Evolutionary conservation across 73 alveolate species (phyloP), one percentile per base, ranked within the genome.

Genomic region (Tetrahymena elliotti): DNA sequence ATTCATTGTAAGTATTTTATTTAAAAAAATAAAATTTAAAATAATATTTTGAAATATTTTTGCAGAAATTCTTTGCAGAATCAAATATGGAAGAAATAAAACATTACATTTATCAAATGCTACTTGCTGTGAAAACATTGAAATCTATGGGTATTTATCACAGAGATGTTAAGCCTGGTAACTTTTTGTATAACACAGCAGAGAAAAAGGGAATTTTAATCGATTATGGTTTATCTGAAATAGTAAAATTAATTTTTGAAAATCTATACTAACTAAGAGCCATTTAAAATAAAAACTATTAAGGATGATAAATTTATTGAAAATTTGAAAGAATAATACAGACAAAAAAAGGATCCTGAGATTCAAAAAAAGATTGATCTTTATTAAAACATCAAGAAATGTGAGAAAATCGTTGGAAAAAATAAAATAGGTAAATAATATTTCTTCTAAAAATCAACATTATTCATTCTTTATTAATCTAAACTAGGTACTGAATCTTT

Each of bases 131-230:
- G 34, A 95, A 96, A 52, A 98, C 97, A 93, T 96, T 98, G 31
- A 96, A 97, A 84, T 96, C 97, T 35, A 95, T 92, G 53, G 99
- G 99, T 18, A 97, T 98, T 6, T 97, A 97, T 92, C 99, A 98
- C 93, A 96, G 99, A 68, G 99, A 98, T 95, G 98, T 98, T 92
- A 98, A 98, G 95, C 99, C 99, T 33, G 97, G 98, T 39, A 98
- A 98, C 54, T 98, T 98, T 96, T 97, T 98, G 47, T 98, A 97
- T 96, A 98, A 98, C 93, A 98, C 98, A 22, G 96, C 94, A 20
- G 95, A 98, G 39, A 96, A 97, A 53, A 98, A 97, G 93, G 99
- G 99, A 33, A 94, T 98, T 8, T 96, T 98, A 27, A 98, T 98
- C 52, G 99, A 98, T 95, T 98, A 97, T 97, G 99, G 99, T 20